These are phyloP conservation scores for Zelopaecilomyces penicillatus DNA, from an alignment of 2,329 filamentous ascomycete species.

Conservation along the genomic window DNA sequence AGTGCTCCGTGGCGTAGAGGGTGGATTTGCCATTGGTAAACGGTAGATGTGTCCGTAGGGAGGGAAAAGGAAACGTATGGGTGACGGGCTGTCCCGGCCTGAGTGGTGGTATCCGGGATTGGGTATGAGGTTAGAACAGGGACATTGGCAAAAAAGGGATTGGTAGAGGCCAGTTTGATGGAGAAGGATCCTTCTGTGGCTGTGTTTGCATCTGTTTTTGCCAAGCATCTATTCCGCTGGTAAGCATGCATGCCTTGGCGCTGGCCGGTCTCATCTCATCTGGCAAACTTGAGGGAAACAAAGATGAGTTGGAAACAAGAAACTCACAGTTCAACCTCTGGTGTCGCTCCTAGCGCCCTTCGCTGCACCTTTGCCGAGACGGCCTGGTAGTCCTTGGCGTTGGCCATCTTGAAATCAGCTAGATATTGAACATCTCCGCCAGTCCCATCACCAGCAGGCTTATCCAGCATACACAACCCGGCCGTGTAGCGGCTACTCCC, in stretches of 20 bases:
- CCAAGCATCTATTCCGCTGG: too few relatives aligned
- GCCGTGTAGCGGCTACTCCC: constrained; percentile 7
- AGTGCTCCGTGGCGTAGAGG: constrained; percentile 4
- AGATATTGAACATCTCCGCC: background rate
- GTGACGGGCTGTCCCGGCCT: constrained; percentile 1
- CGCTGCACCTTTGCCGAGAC: too few relatives aligned
- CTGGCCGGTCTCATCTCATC: too few relatives aligned
- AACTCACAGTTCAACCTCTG: too few relatives aligned
- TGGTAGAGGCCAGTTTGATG: background rate
- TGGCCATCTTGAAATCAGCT: background rate
- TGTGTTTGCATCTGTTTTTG: too few relatives aligned
- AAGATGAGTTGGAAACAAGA: too few relatives aligned
- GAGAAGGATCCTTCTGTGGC: background rate
- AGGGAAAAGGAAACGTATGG: constrained; percentile 5
- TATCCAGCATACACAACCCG: constrained; percentile 2
- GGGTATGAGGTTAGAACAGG: background rate
- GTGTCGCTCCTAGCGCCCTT: too few relatives aligned
- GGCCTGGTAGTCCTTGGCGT: background rate
- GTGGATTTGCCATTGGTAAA: constrained; percentile 8
- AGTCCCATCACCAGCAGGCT: background rate
- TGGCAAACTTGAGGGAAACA: too few relatives aligned
- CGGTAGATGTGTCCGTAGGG: background rate
- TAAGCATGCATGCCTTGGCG: too few relatives aligned
- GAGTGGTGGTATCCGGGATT: background rate
- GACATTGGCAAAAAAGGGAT: background rate